phyloP scores from a whole-genome alignment of 108 stramenopile species.

The Cyclostephanos invisitatus region DNA sequence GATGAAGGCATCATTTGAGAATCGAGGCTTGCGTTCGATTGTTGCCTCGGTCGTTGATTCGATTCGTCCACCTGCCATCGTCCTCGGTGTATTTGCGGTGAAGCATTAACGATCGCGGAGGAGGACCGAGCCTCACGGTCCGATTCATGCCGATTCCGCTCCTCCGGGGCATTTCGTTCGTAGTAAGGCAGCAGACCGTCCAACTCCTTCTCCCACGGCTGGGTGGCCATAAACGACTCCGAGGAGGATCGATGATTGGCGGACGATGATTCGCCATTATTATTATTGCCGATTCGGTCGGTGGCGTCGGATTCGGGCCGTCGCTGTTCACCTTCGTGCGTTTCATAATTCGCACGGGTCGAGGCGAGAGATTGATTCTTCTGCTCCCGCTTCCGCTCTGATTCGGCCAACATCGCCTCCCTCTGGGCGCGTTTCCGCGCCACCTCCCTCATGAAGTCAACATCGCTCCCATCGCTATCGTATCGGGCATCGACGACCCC shows the following conservation, averaged over 20 bases:
- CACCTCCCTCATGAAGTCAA: conserved; percentile 22
- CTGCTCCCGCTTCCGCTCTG: neutral
- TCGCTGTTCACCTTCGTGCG: neutral
- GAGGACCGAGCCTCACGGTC: neutral
- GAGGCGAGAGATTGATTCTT: neutral
- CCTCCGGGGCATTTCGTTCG: neutral
- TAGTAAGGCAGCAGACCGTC: neutral
- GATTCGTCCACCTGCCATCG: neutral
- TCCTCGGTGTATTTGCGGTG: neutral
- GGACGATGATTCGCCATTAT: neutral
- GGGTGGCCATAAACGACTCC: conserved; percentile 25
- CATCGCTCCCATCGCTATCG: conserved; percentile 21
- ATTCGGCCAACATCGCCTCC: neutral
- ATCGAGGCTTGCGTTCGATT: neutral
- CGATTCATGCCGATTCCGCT: conserved; percentile 5
- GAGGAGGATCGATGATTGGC: neutral
- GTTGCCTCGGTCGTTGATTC: neutral
- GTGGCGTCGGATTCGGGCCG: neutral
- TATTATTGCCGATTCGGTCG: conserved; percentile 9
- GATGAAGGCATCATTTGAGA: neutral
- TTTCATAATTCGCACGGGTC: neutral
- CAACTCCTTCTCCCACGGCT: conserved; percentile 37
- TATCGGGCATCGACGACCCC: neutral
- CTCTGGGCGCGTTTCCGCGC: conserved; percentile 22
- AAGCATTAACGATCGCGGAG: conserved; percentile 1